These are phyloP conservation scores for Orbilia oligospora DNA, from an alignment of 2,329 filamentous ascomycete genomes.

Conservation along the genomic window DNA sequence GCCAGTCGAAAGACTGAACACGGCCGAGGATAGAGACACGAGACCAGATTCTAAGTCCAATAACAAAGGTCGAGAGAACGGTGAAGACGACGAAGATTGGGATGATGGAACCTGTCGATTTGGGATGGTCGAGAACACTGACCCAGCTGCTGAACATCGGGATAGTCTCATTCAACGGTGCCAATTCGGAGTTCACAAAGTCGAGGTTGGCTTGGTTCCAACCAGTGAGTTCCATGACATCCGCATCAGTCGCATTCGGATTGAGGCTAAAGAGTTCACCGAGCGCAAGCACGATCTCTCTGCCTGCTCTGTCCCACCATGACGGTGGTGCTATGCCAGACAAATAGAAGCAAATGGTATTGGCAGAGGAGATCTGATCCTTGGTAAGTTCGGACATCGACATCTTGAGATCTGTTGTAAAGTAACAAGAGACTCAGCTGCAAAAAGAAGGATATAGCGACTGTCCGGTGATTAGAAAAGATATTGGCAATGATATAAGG, in stretches of 20 bases:
- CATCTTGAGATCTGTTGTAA: conserved; percentile 48
- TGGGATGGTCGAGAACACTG: conserved; percentile 31
- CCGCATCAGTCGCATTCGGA: conserved; percentile 22
- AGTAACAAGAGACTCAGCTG: conserved; percentile 31
- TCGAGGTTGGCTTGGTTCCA: conserved; percentile 42
- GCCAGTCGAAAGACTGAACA: conserved; percentile 57
- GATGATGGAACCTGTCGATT: conserved; percentile 45
- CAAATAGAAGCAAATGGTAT: conserved; percentile 57
- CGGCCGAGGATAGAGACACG: conserved; percentile 57
- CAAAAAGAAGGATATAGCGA: conserved; percentile 27
- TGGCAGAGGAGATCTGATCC: conserved; percentile 30
- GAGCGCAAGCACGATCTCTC: conserved; percentile 45
- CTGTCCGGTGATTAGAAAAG: conserved; percentile 28
- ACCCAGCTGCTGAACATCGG: conserved; percentile 29
- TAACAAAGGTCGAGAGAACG: conserved; percentile 51
- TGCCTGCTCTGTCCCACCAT: conserved; percentile 51
- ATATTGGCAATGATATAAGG: conserved; percentile 40
- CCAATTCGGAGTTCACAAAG: conserved; percentile 38
- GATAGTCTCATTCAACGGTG: conserved; percentile 52
- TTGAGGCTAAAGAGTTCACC: conserved; percentile 23
- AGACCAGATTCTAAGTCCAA: conserved; percentile 56
- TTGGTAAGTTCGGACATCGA: conserved; percentile 33
- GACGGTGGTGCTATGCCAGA: conserved; percentile 32
- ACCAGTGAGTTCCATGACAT: conserved; percentile 41
- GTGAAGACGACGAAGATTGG: conserved; percentile 59